Conservation (phyloP, 139 green algal genomes). For the Micractinium conductrix region DNA sequence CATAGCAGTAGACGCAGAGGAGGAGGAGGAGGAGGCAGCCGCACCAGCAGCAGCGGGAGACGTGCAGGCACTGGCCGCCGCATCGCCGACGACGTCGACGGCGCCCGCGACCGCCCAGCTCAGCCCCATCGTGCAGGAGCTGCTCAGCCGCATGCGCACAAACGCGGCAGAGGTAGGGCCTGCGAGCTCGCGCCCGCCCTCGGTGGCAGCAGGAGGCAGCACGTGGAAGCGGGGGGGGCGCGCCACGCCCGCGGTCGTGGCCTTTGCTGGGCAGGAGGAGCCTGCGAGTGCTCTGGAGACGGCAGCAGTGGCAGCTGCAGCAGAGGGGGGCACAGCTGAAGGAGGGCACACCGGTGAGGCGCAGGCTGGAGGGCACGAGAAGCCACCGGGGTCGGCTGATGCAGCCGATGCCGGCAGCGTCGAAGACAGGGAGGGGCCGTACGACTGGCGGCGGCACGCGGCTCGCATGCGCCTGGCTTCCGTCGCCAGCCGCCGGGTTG, state of each 20-base stretch:
- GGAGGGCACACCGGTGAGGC: no score
- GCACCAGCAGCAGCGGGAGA: neutral
- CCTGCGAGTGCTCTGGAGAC: neutral
- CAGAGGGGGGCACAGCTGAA: neutral
- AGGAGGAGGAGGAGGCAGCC: neutral
- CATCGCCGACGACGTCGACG: no score
- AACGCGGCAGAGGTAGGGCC: neutral
- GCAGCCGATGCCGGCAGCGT: neutral
- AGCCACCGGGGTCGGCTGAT: neutral
- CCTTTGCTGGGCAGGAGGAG: no score
- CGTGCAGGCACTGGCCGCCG: no score
- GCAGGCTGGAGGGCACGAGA: neutral
- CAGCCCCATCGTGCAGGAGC: slow-evolving; percentile 13
- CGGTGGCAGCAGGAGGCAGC: no score
- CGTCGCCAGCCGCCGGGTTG: neutral
- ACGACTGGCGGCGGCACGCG: neutral
- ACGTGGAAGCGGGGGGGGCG: no score
- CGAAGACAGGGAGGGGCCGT: neutral
- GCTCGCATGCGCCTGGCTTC: neutral
- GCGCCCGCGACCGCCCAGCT: no score
- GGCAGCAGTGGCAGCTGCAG: neutral
- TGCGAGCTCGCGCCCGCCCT: no score
- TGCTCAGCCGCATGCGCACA: neutral
- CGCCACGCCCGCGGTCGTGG: no score
- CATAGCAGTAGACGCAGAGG: neutral